These are phyloP conservation scores for Cucurbita argyrosperma DNA, from an alignment of 306 rosid species.

Conservation along the genomic window DNA sequence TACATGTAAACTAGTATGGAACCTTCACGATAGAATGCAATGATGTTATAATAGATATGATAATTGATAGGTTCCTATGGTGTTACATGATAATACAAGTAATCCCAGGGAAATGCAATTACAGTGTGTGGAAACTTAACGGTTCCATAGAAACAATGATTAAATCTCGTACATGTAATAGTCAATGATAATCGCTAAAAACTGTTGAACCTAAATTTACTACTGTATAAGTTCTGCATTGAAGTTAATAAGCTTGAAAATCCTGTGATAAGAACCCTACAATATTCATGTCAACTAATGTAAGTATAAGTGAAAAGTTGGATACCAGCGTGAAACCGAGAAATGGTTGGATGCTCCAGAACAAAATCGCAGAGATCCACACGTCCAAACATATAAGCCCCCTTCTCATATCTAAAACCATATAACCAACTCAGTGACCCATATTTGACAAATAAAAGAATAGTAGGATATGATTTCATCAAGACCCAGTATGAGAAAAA, in stretches of 20 bases:
- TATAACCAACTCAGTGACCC: neutral
- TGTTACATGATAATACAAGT: neutral
- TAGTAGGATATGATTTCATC: neutral
- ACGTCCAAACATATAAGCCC: conserved; percentile 94
- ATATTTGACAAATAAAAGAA: neutral
- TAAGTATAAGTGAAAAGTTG: neutral
- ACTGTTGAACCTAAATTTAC: neutral
- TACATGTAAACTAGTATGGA: neutral
- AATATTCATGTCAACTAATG: neutral
- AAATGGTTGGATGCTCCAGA: conserved; percentile 76
- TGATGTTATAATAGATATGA: neutral
- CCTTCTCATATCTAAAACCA: conserved; percentile 43
- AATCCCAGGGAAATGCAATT: neutral
- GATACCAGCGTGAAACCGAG: conserved; percentile 84
- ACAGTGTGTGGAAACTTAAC: neutral
- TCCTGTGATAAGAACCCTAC: neutral
- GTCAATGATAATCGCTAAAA: neutral
- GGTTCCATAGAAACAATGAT: neutral
- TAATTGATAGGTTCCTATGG: neutral
- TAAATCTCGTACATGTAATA: neutral
- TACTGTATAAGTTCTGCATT: neutral
- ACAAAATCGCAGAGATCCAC: conserved; percentile 79
- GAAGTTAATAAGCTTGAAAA: neutral
- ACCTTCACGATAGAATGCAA: neutral
- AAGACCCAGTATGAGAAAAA: neutral